Evolutionary conservation across 2,329 filamentous ascomycete species (phyloP), one percentile per base, ranked within the genome.

Genomic region (Diaporthe citri): DNA sequence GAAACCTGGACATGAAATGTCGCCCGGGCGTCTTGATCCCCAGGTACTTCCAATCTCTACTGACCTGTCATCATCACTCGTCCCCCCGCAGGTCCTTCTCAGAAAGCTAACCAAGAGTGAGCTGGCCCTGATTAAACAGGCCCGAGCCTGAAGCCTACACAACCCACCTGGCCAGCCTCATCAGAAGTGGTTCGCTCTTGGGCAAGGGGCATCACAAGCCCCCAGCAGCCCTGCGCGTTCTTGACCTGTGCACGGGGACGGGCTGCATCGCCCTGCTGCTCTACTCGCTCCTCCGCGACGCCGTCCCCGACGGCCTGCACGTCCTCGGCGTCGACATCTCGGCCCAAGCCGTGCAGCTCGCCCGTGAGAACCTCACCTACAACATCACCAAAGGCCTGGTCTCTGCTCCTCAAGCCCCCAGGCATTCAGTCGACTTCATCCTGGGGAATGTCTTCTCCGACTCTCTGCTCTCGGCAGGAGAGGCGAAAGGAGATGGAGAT

Each of bases 181-280:
- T 91, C 57, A 56, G 13, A 17, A 77, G 78, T 20, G 43, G 74
- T 78, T 31, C 57, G 9, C 51, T 73, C 3, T 60, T 74, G 13
- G 25, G 55, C 72, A 77, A 67, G 51, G 77, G 10, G 51, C 56
- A 9, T 22, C n/a, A 15, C 17, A 73, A 28, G 4, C 55, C 46
- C 43, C 31, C 70, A 7, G 15, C 39, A 2, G 25, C 73, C 22
- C 79, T 97, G 17, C 89, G 88, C 17, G 86, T 98, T 55, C 83
- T 98, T 12, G 97, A 99, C 82, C 87, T 98, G 41, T 98, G 97
- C 83, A 96, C 95, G 0, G 97, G 97, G 13, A 95, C 94, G 7
- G 97, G 97, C 6, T 98, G 96, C 84, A 97, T 98, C 77, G 90
- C 95, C 0, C 88, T 98, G 12, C 87, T 98, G 9, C 90, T 93